A percentile compares a stretch with the other conserved stretches of the same genome.
These are phyloP conservation scores for Nosema muscidifuracis DNA, from an alignment of 371 early-diverging fungal species.

Conservation along the genomic window DNA sequence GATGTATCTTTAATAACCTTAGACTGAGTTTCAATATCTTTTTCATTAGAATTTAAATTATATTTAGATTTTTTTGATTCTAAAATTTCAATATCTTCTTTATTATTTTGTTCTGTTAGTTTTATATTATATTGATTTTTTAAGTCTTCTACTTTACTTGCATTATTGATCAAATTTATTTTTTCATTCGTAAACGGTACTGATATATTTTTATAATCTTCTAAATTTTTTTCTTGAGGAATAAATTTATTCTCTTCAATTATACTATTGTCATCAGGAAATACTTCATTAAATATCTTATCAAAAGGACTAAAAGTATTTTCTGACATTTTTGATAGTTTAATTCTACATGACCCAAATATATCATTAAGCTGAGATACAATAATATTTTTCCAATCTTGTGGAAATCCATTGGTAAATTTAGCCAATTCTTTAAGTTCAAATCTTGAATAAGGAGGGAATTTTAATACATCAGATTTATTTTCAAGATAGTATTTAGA, in stretches of 20 bases:
- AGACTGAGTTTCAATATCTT: neutral
- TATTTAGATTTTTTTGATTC: neutral
- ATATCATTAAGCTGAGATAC: neutral
- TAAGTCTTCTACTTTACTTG: neutral
- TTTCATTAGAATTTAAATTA: too few relatives aligned
- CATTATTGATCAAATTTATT: too few relatives aligned
- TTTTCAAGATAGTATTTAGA: neutral
- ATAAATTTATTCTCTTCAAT: neutral
- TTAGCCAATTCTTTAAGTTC: neutral
- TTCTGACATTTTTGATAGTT: neutral
- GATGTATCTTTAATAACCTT: too few relatives aligned
- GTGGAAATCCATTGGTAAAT: constrained; percentile 3
- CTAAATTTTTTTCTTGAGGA: neutral
- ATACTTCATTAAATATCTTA: neutral
- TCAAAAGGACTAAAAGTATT: neutral
- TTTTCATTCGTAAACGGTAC: neutral
- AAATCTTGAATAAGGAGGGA: neutral
- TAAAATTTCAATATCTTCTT: neutral
- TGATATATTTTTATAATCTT: neutral
- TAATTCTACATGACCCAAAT: neutral
- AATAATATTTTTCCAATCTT: neutral
- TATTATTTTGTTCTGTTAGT: neutral
- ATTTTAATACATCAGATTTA: neutral
- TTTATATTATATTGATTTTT: neutral
- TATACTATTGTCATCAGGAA: neutral